A percentile compares a stretch with the other conserved stretches of the same genome.
phyloP scores from a whole-genome alignment of 768 basidiomycete species.

The Auricularia cornea region DNA sequence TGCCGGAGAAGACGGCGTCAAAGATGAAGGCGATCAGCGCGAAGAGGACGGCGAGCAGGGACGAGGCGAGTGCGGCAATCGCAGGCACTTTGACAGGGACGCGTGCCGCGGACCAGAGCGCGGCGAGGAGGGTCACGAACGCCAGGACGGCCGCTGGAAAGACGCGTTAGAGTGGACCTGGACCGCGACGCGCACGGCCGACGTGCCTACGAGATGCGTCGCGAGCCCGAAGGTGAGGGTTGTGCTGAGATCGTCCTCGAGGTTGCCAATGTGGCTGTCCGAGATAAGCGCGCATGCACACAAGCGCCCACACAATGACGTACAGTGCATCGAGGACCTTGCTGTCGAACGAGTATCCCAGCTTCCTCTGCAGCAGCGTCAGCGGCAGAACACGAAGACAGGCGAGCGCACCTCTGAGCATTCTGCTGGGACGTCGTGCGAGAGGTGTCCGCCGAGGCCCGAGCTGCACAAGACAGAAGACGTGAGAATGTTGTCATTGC shows the following conservation, averaged over 20 bases:
- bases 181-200: background rate
- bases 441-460: background rate
- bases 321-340: constrained; percentile 39
- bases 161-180: background rate
- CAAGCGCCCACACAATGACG: constrained; percentile 16
- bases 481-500: background rate
- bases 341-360: constrained; percentile 51
- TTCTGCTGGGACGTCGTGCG: background rate
- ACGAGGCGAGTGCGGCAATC: constrained; percentile 29
- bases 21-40: constrained; percentile 46
- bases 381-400: background rate
- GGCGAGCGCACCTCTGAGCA: background rate
- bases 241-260: constrained; percentile 36
- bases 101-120: constrained; percentile 39
- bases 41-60: constrained; percentile 34
- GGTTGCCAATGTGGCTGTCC: constrained; percentile 25
- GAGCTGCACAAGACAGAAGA: background rate
- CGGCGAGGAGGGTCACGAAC: constrained; percentile 41
- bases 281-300: constrained; percentile 7
- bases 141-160: constrained; percentile 38
- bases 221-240: constrained; percentile 42
- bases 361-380: constrained; percentile 17
- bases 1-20: constrained; percentile 42
- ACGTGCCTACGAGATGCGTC: constrained; percentile 46
- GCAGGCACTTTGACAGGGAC: constrained; percentile 31